These are phyloP conservation scores for Leucosporidium creatinivorum DNA, from an alignment of 768 basidiomycete species.

Conservation along the genomic window DNA sequence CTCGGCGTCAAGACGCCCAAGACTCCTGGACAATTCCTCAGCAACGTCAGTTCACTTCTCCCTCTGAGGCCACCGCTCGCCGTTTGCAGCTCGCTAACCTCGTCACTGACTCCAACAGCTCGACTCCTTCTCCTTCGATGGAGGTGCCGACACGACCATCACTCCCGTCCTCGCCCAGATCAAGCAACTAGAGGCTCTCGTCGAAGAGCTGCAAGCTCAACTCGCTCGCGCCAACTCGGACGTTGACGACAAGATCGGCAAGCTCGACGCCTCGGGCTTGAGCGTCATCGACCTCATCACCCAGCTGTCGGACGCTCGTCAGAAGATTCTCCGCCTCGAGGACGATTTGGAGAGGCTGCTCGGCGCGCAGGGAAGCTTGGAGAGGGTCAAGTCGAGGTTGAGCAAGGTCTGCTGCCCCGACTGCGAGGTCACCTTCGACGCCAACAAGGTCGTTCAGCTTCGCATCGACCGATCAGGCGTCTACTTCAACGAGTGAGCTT, in stretches of 20 bases:
- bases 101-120: conserved; percentile 42
- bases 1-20: conserved; percentile 33
- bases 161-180: conserved; percentile 67
- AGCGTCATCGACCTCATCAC: conserved; percentile 27
- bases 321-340: conserved; percentile 32
- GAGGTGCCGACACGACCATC: conserved; percentile 46
- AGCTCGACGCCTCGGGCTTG: conserved; percentile 61
- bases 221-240: conserved; percentile 72
- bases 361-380: conserved; percentile 23
- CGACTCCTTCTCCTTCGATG: conserved; percentile 48
- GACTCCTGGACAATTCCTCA: conserved; percentile 33
- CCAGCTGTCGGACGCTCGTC: conserved; percentile 28
- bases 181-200: conserved; percentile 54
- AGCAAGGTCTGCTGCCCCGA: conserved; percentile 30
- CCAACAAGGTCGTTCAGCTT: conserved; percentile 23
- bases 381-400: conserved; percentile 21
- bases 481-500: conserved; percentile 12
- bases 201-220: conserved; percentile 40
- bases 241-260: conserved; percentile 81
- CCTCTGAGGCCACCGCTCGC: neutral
- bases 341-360: conserved; percentile 18
- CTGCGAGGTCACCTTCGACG: conserved; percentile 29
- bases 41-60: conserved; percentile 22
- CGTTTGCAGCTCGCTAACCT: conserved; percentile 51
- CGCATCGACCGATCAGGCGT: conserved; percentile 10